Evolutionary conservation across 179 eudicot species (phyloP).

Genomic region (Vitellaria paradoxa): DNA sequence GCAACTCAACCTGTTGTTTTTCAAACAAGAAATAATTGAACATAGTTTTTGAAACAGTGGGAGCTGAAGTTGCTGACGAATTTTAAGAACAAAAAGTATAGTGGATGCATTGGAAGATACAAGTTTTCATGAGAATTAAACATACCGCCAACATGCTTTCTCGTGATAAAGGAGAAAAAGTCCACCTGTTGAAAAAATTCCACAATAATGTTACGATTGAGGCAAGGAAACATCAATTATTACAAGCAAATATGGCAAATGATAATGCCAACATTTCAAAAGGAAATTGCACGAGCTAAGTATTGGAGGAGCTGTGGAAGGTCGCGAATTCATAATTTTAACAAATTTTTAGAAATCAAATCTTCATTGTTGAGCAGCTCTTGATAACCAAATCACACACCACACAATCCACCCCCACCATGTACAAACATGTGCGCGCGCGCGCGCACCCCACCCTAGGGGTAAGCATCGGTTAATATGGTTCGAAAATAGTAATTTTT

Average conservation of each 20-base stretch:
- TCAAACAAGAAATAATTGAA: neutral
- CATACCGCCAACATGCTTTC: constrained; percentile 76
- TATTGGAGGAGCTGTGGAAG: neutral
- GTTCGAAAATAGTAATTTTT: too few species aligned
- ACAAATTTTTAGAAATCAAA: neutral
- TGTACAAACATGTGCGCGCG: too few species aligned
- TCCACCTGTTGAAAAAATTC: constrained; percentile 56
- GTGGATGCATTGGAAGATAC: neutral
- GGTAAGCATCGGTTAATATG: too few species aligned
- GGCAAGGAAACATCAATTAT: neutral
- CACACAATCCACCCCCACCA: too few species aligned
- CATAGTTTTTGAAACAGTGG: neutral
- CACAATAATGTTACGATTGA: neutral
- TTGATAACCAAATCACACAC: neutral
- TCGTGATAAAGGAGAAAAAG: constrained; percentile 77
- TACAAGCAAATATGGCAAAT: neutral
- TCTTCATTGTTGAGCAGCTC: neutral
- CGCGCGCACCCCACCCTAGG: too few species aligned
- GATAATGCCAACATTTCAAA: neutral
- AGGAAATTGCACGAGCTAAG: neutral
- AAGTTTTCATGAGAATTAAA: constrained; percentile 4
- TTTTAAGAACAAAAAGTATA: neutral
- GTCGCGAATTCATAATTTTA: neutral
- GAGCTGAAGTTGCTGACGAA: neutral
- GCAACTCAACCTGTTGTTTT: neutral